phyloP scores from a whole-genome alignment of 495 filamentous ascomycete species.

The Aspergillus sclerotioniger region DNA sequence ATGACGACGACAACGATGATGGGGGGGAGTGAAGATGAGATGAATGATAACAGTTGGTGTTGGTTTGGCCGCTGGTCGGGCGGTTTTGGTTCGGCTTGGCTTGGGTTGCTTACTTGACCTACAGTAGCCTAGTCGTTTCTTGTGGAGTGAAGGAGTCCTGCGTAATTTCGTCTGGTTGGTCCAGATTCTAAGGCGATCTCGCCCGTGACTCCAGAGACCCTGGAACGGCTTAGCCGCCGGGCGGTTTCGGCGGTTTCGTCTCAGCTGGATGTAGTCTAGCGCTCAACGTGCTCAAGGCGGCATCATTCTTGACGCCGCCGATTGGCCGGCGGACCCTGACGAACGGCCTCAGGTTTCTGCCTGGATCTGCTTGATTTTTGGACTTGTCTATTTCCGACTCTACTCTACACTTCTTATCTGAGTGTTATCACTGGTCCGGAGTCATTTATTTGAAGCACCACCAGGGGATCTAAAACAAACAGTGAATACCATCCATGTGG shows the following conservation, averaged over 20 bases:
- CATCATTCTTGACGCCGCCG: background rate
- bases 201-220: background rate
- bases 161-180: background rate
- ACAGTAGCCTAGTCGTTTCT: background rate
- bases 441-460: no score
- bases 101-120: background rate
- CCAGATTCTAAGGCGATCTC: background rate
- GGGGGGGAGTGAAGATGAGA: background rate
- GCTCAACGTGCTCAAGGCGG: background rate
- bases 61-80: background rate
- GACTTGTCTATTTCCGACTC: no score
- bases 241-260: slow-evolving; percentile 6
- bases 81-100: background rate
- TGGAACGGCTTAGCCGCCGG: background rate
- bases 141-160: background rate
- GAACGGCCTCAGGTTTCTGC: background rate
- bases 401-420: no score
- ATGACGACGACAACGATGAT: slow-evolving; percentile 2
- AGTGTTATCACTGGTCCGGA: no score
- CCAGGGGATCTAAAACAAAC: no score
- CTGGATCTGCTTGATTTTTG: background rate
- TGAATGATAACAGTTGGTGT: slow-evolving; percentile 6
- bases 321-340: background rate
- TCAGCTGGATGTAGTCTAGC: background rate
- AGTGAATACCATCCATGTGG: background rate